Percentiles rank a stretch among this genome's conserved stretches.
Evolutionary conservation across 305 asterid genomes (phyloP).

Genomic region (Plantago lanceolata): DNA sequence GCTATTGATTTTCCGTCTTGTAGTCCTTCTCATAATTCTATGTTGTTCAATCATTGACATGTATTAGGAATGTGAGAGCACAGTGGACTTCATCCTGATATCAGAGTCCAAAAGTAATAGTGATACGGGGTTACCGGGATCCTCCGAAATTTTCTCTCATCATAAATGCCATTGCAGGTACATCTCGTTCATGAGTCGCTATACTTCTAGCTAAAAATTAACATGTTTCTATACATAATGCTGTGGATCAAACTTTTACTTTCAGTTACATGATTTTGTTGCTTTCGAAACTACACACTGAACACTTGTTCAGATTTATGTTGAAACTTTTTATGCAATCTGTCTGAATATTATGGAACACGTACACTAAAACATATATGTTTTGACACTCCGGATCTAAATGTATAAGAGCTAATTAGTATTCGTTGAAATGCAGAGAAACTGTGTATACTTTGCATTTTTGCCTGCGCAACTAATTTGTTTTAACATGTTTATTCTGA

Average conservation of each 20-base stretch:
- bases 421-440: too few species aligned
- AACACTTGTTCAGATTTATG: too few species aligned
- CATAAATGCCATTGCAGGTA: conserved; percentile 83
- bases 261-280: too few species aligned
- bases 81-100: conserved; percentile 80
- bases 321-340: background rate
- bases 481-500: too few species aligned
- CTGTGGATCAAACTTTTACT: too few species aligned
- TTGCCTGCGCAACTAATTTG: too few species aligned
- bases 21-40: background rate
- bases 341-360: background rate
- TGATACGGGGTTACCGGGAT: conserved; percentile 33
- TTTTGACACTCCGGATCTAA: background rate
- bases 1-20: background rate
- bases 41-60: conserved; percentile 12
- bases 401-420: background rate
- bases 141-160: conserved; percentile 51
- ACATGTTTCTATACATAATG: background rate
- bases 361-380: background rate
- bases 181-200: conserved; percentile 2
- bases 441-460: too few species aligned
- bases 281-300: too few species aligned
- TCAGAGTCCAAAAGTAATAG: conserved; percentile 45
- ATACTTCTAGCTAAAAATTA: conserved; percentile 2
- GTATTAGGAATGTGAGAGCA: conserved; percentile 50